Conservation (phyloP, 2,329 filamentous ascomycete species). For the Byssothecium circinans region DNA sequence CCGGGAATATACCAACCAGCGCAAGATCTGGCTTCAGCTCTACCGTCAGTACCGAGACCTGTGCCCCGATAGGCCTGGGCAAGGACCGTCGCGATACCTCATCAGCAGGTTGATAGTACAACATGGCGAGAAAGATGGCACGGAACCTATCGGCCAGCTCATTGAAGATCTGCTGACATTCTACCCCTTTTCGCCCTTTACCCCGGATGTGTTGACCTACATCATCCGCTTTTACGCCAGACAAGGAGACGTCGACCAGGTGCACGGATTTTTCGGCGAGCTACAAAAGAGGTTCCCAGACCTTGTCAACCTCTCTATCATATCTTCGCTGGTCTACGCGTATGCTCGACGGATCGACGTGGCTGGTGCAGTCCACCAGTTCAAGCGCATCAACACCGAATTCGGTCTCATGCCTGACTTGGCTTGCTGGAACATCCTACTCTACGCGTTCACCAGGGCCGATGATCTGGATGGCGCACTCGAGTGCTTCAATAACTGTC, state of each 20-base stretch:
- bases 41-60: slow-evolving; percentile 28
- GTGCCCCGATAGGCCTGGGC: slow-evolving; percentile 14
- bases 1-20: slow-evolving; percentile 27
- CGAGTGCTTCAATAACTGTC: slow-evolving; percentile 63
- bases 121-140: slow-evolving; percentile 18
- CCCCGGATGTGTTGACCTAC: slow-evolving; percentile 19
- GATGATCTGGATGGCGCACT: slow-evolving; percentile 69
- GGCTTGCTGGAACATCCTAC: slow-evolving; percentile 73
- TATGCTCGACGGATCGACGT: slow-evolving; percentile 71
- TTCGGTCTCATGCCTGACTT: slow-evolving; percentile 61
- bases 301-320: slow-evolving; percentile 14
- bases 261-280: slow-evolving; percentile 38
- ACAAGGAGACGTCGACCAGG: slow-evolving; percentile 34
- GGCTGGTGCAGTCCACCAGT: slow-evolving; percentile 59
- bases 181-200: slow-evolving; percentile 23
- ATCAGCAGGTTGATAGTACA: slow-evolving; percentile 26
- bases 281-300: slow-evolving; percentile 14
- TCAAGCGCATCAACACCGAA: slow-evolving; percentile 61
- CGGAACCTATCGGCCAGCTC: slow-evolving; percentile 20
- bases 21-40: slow-evolving; percentile 28
- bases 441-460: slow-evolving; percentile 69
- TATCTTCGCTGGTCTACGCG: slow-evolving; percentile 61
- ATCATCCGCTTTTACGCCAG: slow-evolving; percentile 36
- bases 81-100: slow-evolving; percentile 23
- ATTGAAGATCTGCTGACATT: slow-evolving; percentile 31